Evolutionary conservation across 169 alveolate genomes (phyloP), one percentile per base, ranked within the genome.

Genomic region (Eimeria brunetti): DNA sequence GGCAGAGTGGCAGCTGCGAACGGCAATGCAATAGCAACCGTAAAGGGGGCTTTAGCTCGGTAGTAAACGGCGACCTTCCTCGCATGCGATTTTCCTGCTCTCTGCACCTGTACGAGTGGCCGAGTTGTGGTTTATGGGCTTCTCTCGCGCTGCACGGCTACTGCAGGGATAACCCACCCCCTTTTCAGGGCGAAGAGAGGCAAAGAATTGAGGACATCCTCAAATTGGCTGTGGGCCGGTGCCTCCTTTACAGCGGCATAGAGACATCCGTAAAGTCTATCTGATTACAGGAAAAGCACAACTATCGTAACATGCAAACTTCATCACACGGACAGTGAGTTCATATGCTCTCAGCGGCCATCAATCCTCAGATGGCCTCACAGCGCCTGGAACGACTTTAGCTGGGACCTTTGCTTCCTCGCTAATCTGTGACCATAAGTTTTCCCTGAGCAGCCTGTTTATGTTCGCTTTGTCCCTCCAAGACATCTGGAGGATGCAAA

Each of bases 171-270:
- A 30, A 78, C 88, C 67, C 46, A 78, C 88, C 44, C 69, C 64
- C 14, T 9, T 60, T 83, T 83, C 53, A 83, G 36, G 76, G 76
- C 90, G 51, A 83, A 83, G 53, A 83, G 90, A 20, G 90, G 90
- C 90, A 83, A 53, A 36, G 58, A n/a, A 9, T 83, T 30, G 24
- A 83, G 90, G 58, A 83, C 8, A 1, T 83, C 33, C 56, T 38
- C 90, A 20, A 83, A 58, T 1, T 51, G 90, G n/a, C 76, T 83
- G 58, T 51, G 69, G 76, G 36, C 51, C 0, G 75, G 36, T 56
- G 49, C 53, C 41, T 58, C 75, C 90, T 83, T 83, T 41, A 83
- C 75, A 27, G 90, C 90, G 56, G 90, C 73, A 53, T 76, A 56
- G 56, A 83, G 90, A 33, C 49, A 83, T 2, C 73, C 76, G 38